Evolutionary conservation across 805 yeast genomes (phyloP).

Genomic region (Torulaspora franciscae): DNA sequence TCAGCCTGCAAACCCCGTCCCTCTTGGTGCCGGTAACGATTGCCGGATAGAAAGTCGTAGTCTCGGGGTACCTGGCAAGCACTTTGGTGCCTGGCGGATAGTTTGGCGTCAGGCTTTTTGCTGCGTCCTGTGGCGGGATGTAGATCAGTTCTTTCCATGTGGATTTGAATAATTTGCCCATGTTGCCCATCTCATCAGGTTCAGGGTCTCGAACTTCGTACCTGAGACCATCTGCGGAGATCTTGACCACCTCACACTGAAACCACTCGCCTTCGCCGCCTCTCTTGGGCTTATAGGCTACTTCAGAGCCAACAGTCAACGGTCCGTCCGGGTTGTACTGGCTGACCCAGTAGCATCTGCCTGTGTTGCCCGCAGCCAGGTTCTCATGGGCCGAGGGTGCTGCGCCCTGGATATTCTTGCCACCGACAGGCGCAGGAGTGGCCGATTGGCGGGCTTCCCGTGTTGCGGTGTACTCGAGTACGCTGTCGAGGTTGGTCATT

Average conservation of each 20-base stretch:
- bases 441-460: constrained; percentile 10
- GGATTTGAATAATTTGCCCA: constrained; percentile 81
- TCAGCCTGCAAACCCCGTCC: constrained; percentile 71
- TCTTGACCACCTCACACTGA: constrained; percentile 81
- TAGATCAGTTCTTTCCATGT: constrained; percentile 72
- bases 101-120: constrained; percentile 32
- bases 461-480: constrained; percentile 33
- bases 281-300: constrained; percentile 74
- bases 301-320: constrained; percentile 66
- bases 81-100: constrained; percentile 79
- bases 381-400: constrained; percentile 17
- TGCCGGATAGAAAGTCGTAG: constrained; percentile 95
- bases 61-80: constrained; percentile 92
- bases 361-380: constrained; percentile 28
- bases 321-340: constrained; percentile 57
- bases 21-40: constrained; percentile 73
- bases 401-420: constrained; percentile 8
- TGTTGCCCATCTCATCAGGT: constrained; percentile 88
- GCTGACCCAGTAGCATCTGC: constrained; percentile 47
- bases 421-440: background rate
- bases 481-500: constrained; percentile 43
- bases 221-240: constrained; percentile 65
- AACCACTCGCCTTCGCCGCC: constrained; percentile 89
- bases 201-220: constrained; percentile 97
- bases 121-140: constrained; percentile 54